Conservation (phyloP, 2,329 filamentous ascomycete species). For the Trichoderma sp. region DNA sequence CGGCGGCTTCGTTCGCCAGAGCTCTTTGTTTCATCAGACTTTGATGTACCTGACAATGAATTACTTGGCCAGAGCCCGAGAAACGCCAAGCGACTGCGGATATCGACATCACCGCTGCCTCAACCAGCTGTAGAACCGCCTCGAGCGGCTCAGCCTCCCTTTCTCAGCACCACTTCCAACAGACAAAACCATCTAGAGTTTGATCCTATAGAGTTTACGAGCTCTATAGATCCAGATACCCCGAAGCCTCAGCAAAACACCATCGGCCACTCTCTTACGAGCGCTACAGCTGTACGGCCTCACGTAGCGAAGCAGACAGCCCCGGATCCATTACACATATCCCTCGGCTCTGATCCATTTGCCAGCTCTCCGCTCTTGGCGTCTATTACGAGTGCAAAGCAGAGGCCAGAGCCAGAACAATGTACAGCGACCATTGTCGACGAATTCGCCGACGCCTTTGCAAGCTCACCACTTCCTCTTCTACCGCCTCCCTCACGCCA, state of each 20-base stretch:
- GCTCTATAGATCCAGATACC: constrained; percentile 37
- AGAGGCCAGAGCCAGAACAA: background rate
- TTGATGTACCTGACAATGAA: constrained; percentile 4
- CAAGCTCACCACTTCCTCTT: constrained; percentile 39
- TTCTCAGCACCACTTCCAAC: background rate
- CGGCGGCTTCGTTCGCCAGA: background rate
- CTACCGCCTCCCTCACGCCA: background rate
- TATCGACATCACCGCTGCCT: background rate
- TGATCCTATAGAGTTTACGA: constrained; percentile 45
- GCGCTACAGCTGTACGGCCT: background rate
- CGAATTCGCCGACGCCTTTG: constrained; percentile 41
- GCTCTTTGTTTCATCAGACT: constrained; percentile 10
- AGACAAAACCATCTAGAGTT: background rate
- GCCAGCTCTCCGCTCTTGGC: constrained; percentile 10
- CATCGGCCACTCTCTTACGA: background rate
- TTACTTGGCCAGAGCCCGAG: background rate
- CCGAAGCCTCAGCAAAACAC: background rate
- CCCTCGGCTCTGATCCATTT: constrained; percentile 7
- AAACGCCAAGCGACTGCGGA: constrained; percentile 2
- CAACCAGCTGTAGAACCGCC: background rate
- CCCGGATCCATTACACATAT: background rate
- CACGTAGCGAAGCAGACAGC: background rate
- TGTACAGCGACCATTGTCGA: background rate
- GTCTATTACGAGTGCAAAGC: background rate
- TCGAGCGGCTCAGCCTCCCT: constrained; percentile 4